Percentiles rank a stretch among this genome's conserved stretches.
phyloP scores from a whole-genome alignment of 225 moss, liverwort and hornwort genomes.

The Antitrichia curtipendula region DNA sequence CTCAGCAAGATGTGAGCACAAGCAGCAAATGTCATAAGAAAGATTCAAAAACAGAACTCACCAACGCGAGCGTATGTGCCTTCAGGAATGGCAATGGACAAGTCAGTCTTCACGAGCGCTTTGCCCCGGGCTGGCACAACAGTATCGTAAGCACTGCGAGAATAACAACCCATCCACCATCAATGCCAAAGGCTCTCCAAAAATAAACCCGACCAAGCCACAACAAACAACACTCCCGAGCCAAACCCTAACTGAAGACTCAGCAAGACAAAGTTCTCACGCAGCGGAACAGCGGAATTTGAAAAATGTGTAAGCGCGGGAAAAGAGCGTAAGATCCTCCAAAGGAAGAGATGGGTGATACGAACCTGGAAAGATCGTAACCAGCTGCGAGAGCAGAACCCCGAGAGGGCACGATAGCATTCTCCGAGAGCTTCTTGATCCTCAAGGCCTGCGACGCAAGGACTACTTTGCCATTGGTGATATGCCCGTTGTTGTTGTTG shows the following conservation, averaged over 20 bases:
- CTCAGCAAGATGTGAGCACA: not conserved
- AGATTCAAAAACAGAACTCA: not conserved
- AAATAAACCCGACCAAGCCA: not conserved
- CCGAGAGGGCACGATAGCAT: slow-evolving; percentile 52
- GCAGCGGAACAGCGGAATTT: too few species aligned
- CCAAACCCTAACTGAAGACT: not conserved
- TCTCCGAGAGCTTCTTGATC: slow-evolving; percentile 68
- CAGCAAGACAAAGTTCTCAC: too few species aligned
- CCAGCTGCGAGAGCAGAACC: slow-evolving; percentile 70
- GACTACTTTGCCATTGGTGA: not conserved
- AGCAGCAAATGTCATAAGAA: not conserved
- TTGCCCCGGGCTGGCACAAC: slow-evolving; percentile 69
- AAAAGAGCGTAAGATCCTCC: not conserved
- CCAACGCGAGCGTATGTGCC: slow-evolving; percentile 84
- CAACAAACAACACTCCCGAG: not conserved
- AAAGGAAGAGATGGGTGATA: not conserved
- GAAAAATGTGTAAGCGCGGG: not conserved
- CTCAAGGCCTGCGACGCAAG: slow-evolving; percentile 24
- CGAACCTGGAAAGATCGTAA: slow-evolving; percentile 80
- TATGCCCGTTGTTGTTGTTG: not conserved
- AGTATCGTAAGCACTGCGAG: slow-evolving; percentile 51
- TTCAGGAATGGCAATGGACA: slow-evolving; percentile 77
- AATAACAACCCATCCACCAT: not conserved
- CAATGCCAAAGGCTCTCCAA: not conserved
- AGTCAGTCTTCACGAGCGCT: slow-evolving; percentile 72